phyloP scores from a whole-genome alignment of 768 basidiomycete species.

The Leccinum arenicola region DNA sequence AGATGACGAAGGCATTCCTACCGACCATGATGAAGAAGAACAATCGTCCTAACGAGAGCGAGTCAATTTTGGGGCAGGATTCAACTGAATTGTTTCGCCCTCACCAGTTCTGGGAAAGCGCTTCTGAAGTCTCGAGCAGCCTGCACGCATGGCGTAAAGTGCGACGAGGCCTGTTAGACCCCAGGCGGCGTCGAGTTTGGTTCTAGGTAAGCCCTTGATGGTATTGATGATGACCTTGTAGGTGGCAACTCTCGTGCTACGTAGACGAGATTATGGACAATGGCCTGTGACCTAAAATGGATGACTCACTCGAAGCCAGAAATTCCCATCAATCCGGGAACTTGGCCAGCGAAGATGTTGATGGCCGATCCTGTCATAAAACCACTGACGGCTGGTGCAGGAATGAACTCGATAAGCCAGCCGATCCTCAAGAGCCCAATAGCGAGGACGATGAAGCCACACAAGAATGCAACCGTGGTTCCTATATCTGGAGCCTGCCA shows the following conservation, averaged over 20 bases:
- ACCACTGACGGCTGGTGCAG: constrained; percentile 77
- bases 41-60: constrained; percentile 44
- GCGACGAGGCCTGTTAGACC: constrained; percentile 72
- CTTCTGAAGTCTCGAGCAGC: constrained; percentile 47
- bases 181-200: constrained; percentile 83
- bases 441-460: constrained; percentile 87
- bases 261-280: constrained; percentile 4
- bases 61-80: not conserved
- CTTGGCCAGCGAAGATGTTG: constrained; percentile 83
- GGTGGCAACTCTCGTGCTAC: constrained; percentile 79
- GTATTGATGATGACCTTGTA: constrained; percentile 92
- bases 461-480: constrained; percentile 78
- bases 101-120: constrained; percentile 63
- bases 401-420: constrained; percentile 95
- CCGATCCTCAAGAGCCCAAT: constrained; percentile 89
- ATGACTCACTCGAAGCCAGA: constrained; percentile 71
- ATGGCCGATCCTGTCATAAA: constrained; percentile 99
- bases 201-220: constrained; percentile 73
- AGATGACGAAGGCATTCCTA: constrained; percentile 84
- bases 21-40: constrained; percentile 80
- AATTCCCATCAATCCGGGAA: constrained; percentile 88
- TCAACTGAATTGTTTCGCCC: constrained; percentile 13
- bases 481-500: constrained; percentile 78
- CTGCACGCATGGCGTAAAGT: constrained; percentile 67
- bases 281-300: not conserved